Base-by-base conservation (phyloP, 1,284 basidiomycete species). In the Athelia psychrophila region DNA sequence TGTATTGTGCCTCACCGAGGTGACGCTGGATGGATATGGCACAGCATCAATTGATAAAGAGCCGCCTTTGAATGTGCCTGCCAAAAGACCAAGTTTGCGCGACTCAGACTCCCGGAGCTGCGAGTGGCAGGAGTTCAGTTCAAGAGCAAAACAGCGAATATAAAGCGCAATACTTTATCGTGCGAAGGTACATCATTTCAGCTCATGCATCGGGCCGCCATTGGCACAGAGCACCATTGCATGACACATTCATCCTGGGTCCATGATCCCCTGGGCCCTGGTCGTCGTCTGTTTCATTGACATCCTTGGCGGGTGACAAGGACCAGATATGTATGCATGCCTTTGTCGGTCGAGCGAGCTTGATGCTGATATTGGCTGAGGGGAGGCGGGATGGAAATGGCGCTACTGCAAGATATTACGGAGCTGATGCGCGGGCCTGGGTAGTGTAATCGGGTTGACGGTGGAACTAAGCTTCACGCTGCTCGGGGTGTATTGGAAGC, bases 151-250 rank as follows among this genome's bases (percentile, higher is more conserved):
- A n/a, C n/a, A n/a, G n/a, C n/a, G 2, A 30, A 54, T 16, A 23
- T 46, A 9, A 23, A 47, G 48, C 56, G 19, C 8, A 8, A 8
- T n/a, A 27, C 44, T 16, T 27, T 46, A 63, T 93, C 91, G 60
- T 91, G 81, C 18, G 85, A 80, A 0, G 92, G 92, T 33, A 69
- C 93, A 95, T 93, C 94, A 97, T 67, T 87, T 91, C 15, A 94
- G 63, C 49, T 91, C 85, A 57, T 84, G 79, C 3, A 84, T 88
- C 3, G 87, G 79, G 0, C 92, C 91, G 23, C 78, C 77, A 18
- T 3, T 86, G 79, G 0, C 57, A 58, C 92, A 94, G 0, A 96
- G 60, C 5, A 91, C 81, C 73, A 92, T 74, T 60, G 88, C 90
- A 57, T 90, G 91, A 13, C 63, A 69, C 72, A 88, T 77, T 51